Base-by-base conservation (phyloP, 1,284 basidiomycete genomes). In the Termitomyces sp. region DNA sequence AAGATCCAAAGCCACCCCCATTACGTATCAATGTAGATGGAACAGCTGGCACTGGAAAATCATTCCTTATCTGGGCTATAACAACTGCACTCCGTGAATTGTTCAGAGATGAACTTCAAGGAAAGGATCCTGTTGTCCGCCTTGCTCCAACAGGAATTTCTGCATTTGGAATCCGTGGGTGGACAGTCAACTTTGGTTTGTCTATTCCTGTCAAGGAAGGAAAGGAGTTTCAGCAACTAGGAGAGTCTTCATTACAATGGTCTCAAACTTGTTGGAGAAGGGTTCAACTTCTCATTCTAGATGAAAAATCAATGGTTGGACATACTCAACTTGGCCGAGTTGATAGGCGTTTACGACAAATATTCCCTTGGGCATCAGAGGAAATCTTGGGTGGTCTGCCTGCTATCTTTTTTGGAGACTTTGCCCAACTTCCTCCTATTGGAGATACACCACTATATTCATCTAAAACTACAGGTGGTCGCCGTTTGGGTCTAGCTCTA, bases 301-400 rank as follows among this genome's bases (percentile, higher is more conserved):
- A 62, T 49, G 61, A 62, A 31, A 62, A 62, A 42, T 62, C 58
- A 4, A 62, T 62, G 61, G 45, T 63, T 5, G 61, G 58, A 19
- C 21, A 10, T 16, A 21, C 43, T 39, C 50, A 46, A 41, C 38
- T 60, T 16, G 50, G 52, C n/a, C 34, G 46, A 26, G 53, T 57
- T 28, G 60, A 61, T 16, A 50, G 52, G 3, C 39, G 55, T 1
- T 40, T 52, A 16, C 46, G 52, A 18, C 56, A 60, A 43, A 38
- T 58, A 1, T 44, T 37, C 35, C 56, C 55, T n/a, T n/a, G 21
- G 10, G 6, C 28, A 10, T 31, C 40, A 10, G 31, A 57, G 34
- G 24, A 35, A 7, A 49, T 21, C 3, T 53, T 60, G 21, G 58
- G 56, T 19, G 45, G 51, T 3, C 21, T 24, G 3, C 21, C 21